Base-by-base conservation (phyloP, 257 asterid genomes). In the Solanum ossicruentum region DNA sequence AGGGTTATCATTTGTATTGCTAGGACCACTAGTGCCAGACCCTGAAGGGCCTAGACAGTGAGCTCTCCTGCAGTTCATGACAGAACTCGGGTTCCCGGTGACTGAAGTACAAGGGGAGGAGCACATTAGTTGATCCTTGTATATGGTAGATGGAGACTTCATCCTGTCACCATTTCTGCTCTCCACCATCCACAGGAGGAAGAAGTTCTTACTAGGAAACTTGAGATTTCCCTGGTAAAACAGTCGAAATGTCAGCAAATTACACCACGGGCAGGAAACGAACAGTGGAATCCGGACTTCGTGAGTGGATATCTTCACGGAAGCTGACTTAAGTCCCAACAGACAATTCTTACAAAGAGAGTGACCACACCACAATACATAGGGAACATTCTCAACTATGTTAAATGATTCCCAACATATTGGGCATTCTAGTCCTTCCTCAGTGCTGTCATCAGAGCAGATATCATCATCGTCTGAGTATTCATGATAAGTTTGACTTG, bases 321-420 rank as follows among this genome's bases (percentile, higher is more conserved):
- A 63, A 85, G 97, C 95, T 87, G 90, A 85, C 16, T 83, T 91
- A 56, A 95, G 98, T 49, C 97, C 99, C 56, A 93, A 86, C 78
- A 95, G 88, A 84, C 99, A 95, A 79, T 92, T 93, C 91, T 92
- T 95, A 93, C 99, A 95, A 15, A 95, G 89, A 10, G 97, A 93
- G 91, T 95, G 99, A 83, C 99, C 99, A 79, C 98, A 95, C 99
- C 97, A 95, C 56, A 95, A 87, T 78, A 93, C 97, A 88, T 94
- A 94, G 85, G 99, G 98, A 80, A 95, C 93, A 61, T 94, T 94
- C 93, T 95, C 99, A 32, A 95, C 99, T 83, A 95, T 92, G 88
- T 95, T 95, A 79, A 95, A 94, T 49, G 97, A 95, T 85, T 95
- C 99, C 93, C 97, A 95, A 90, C 99, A 95, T 88, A 95, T 95